Base-by-base conservation (phyloP, 495 filamentous ascomycete species). In the Trichocladium uniseriatum region DNA sequence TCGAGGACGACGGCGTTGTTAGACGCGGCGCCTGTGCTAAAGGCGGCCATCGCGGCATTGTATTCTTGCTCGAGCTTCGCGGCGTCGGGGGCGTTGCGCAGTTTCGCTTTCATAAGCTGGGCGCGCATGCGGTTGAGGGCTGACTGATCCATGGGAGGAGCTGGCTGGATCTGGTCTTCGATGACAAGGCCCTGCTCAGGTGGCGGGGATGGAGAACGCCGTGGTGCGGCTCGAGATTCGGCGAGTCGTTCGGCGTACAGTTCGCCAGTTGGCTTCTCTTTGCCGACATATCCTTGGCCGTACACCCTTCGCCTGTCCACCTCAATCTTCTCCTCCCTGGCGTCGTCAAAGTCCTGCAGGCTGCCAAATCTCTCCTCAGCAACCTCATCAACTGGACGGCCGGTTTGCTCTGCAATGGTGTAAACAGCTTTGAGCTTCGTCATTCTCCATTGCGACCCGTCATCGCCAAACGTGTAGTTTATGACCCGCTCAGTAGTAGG, bases 371-470 rank as follows among this genome's bases (percentile, higher is more conserved):
- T 73, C 55, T 94, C 83, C 21, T 83, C 51, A 1, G 92, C 92
- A 45, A 95, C 69, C 22, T 89, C 86, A 21, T 97, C 90, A 15
- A 92, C 71, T 6, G 78, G 34, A 43, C 72, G 74, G 3, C 82
- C 82, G 9, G 70, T 81, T 58, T 91, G 82, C 55, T 94, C 76
- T 0, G 87, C 83, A 47, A 82, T 78, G 43, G 82, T 77, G 68
- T 94, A 95, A 15, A 95, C 83, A 6, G 82, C 84, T 56, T 84
- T 88, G 22, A 99, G 76, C 61, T 87, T 95, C 28, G 82, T 91
- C 91, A 97, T 96, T 38, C 92, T 81, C 91, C 94, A 99, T 52
- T 84, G 76, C 15, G 89, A 87, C 0, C 94, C 92, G 13, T 78
- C 64, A 63, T 99, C 94, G 15, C 92, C 92, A 67, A 99, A 95